A percentile compares a stretch with the other conserved stretches of the same genome.
phyloP scores from a whole-genome alignment of 1,139 yeast species.

The Zygosaccharomyces pseudobailii region DNA sequence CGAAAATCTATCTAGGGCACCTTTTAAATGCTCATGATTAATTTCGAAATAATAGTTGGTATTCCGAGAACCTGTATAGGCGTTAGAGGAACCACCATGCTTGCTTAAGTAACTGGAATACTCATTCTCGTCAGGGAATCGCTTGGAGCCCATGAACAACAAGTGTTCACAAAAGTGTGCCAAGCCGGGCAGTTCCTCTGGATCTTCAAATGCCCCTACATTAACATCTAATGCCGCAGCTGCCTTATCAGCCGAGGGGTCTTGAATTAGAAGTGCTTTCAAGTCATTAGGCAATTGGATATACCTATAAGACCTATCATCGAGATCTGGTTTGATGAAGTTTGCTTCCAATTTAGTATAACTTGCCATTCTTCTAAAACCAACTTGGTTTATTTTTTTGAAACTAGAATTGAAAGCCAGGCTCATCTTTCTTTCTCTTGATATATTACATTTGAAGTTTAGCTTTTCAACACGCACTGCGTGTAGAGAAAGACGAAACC shows the following conservation, averaged over 20 bases:
- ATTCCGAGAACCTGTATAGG: slow-evolving; percentile 83
- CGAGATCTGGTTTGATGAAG: slow-evolving; percentile 58
- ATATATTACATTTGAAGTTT: neutral
- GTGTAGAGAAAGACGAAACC: slow-evolving; percentile 4
- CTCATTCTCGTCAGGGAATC: slow-evolving; percentile 88
- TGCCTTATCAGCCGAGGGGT: slow-evolving; percentile 80
- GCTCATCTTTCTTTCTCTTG: neutral
- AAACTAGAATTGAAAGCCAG: neutral
- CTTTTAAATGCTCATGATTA: slow-evolving; percentile 67
- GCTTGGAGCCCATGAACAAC: slow-evolving; percentile 92
- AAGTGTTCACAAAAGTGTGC: slow-evolving; percentile 98
- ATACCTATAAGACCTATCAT: slow-evolving; percentile 69
- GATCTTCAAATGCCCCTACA: slow-evolving; percentile 86
- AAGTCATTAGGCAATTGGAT: slow-evolving; percentile 63
- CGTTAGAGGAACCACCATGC: slow-evolving; percentile 66
- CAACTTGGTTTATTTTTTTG: neutral
- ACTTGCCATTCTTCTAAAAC: slow-evolving; percentile 2
- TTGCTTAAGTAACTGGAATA: slow-evolving; percentile 72
- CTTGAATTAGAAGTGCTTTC: slow-evolving; percentile 73
- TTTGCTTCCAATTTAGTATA: slow-evolving; percentile 16
- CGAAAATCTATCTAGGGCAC: slow-evolving; percentile 87
- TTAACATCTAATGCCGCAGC: slow-evolving; percentile 92
- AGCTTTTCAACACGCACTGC: slow-evolving; percentile 7
- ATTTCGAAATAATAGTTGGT: slow-evolving; percentile 91
- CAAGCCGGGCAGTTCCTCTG: slow-evolving; percentile 67